Evolutionary conservation across 768 basidiomycete species (phyloP).

Genomic region (Lentinus tigrinus): DNA sequence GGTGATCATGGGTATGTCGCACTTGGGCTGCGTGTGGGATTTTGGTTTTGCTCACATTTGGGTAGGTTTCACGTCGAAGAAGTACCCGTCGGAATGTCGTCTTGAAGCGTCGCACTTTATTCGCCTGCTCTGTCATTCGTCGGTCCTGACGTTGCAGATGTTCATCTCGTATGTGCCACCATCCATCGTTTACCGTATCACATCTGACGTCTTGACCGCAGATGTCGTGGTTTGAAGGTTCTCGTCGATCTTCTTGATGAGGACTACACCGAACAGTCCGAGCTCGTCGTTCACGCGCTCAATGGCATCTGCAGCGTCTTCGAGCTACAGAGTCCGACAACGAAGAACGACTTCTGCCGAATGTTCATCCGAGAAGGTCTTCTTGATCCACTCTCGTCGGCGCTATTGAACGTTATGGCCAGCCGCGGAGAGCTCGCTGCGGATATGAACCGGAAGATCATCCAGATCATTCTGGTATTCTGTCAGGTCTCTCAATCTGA

Average conservation of each 20-base stretch:
- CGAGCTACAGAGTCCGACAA: constrained; percentile 92
- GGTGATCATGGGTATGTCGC: constrained; percentile 79
- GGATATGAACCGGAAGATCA: constrained; percentile 85
- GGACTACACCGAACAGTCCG: constrained; percentile 88
- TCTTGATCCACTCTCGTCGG: constrained; percentile 87
- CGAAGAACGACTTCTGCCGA: constrained; percentile 97
- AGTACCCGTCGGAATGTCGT: constrained; percentile 89
- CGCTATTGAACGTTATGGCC: constrained; percentile 84
- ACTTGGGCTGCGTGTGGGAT: neutral
- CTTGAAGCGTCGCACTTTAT: constrained; percentile 96
- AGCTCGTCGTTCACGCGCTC: constrained; percentile 88
- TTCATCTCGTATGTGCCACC: constrained; percentile 82
- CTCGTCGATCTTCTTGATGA: constrained; percentile 96
- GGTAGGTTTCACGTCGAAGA: constrained; percentile 89
- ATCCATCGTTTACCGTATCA: neutral
- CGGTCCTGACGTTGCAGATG: constrained; percentile 94
- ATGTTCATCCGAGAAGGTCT: constrained; percentile 98
- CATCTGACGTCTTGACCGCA: constrained; percentile 29
- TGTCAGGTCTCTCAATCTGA: constrained; percentile 97
- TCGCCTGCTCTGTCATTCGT: constrained; percentile 86
- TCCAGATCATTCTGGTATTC: constrained; percentile 86
- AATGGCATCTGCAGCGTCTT: constrained; percentile 96
- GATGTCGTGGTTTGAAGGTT: constrained; percentile 92
- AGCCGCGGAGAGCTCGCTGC: constrained; percentile 61
- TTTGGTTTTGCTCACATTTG: neutral